A percentile compares a stretch with the other conserved stretches of the same genome.
Conservation (phyloP, 306 rosid genomes). For the Abrus pulchellus region DNA sequence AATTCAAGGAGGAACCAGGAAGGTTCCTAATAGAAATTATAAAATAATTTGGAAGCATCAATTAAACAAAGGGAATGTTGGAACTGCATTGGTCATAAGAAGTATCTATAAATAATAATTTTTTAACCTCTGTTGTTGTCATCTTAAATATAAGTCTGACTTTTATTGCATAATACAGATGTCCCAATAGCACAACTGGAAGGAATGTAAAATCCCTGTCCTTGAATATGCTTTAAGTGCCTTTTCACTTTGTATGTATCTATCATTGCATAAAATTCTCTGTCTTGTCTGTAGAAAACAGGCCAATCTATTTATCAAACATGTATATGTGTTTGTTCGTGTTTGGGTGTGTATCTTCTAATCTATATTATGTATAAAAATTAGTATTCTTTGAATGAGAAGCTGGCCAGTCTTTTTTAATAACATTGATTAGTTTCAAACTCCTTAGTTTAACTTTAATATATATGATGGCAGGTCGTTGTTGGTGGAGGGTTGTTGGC, state of each 20-base stretch:
- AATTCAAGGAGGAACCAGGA: constrained; percentile 58
- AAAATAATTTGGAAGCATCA: constrained; percentile 46
- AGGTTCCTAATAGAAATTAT: constrained; percentile 50
- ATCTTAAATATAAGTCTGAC: constrained; percentile 51
- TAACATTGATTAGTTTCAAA: constrained; percentile 39
- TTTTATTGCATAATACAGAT: constrained; percentile 66
- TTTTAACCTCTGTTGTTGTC: constrained; percentile 52
- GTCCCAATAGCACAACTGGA: constrained; percentile 56
- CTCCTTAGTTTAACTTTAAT: constrained; percentile 7
- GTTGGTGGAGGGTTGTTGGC: constrained; percentile 55
- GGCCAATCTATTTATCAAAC: constrained; percentile 39
- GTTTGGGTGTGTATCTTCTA: constrained; percentile 28
- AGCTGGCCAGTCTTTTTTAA: constrained; percentile 42
- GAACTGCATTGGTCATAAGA: constrained; percentile 54
- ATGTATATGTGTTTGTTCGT: background rate
- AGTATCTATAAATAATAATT: constrained; percentile 47
- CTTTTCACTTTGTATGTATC: constrained; percentile 51
- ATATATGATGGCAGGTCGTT: constrained; percentile 49
- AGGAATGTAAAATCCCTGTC: constrained; percentile 52
- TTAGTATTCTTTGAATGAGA: constrained; percentile 26
- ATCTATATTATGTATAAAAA: constrained; percentile 2
- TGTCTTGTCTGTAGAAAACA: constrained; percentile 50
- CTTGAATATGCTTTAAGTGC: constrained; percentile 49
- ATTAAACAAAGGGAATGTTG: constrained; percentile 58
- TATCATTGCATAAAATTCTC: constrained; percentile 39